phyloP scores from a whole-genome alignment of 495 filamentous ascomycete genomes.

The Lasiosphaeria miniovina region DNA sequence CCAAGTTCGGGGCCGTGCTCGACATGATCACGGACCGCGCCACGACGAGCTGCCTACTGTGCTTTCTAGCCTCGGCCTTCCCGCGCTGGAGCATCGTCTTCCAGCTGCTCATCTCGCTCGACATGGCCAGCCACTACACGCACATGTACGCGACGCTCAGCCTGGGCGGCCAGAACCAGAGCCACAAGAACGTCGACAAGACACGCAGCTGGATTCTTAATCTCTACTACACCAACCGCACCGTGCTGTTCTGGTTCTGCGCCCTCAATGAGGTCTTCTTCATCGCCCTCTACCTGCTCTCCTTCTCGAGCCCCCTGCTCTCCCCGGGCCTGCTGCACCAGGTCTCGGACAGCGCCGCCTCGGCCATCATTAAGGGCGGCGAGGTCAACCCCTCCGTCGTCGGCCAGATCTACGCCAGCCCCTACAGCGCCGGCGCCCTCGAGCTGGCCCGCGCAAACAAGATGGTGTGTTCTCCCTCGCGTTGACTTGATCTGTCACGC shows the following conservation, averaged over 20 bases:
- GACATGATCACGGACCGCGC: slow-evolving; percentile 93
- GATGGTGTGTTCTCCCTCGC: slow-evolving; percentile 61
- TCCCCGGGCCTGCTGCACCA: slow-evolving; percentile 72
- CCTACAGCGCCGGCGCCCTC: slow-evolving; percentile 86
- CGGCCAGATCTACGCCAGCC: slow-evolving; percentile 70
- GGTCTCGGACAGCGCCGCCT: slow-evolving; percentile 44
- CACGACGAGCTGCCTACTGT: slow-evolving; percentile 88
- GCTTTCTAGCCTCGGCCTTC: slow-evolving; percentile 89
- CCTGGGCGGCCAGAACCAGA: slow-evolving; percentile 73
- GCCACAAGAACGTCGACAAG: slow-evolving; percentile 92
- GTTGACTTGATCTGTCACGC: not conserved
- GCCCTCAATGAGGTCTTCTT: slow-evolving; percentile 92
- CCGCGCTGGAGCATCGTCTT: slow-evolving; percentile 90
- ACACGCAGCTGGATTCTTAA: slow-evolving; percentile 77
- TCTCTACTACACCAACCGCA: slow-evolving; percentile 95
- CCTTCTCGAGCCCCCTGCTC: slow-evolving; percentile 84
- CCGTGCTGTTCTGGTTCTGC: slow-evolving; percentile 88
- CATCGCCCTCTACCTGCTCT: slow-evolving; percentile 94
- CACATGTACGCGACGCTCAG: slow-evolving; percentile 93
- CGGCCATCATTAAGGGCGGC: slow-evolving; percentile 58
- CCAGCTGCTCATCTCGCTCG: slow-evolving; percentile 85
- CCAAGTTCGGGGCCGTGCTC: slow-evolving; percentile 94
- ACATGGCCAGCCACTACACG: slow-evolving; percentile 95
- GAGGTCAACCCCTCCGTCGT: slow-evolving; percentile 62
- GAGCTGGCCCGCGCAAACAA: slow-evolving; percentile 92